phyloP scores from a whole-genome alignment of 1,284 basidiomycete genomes.

The Wolfiporia cocos region DNA sequence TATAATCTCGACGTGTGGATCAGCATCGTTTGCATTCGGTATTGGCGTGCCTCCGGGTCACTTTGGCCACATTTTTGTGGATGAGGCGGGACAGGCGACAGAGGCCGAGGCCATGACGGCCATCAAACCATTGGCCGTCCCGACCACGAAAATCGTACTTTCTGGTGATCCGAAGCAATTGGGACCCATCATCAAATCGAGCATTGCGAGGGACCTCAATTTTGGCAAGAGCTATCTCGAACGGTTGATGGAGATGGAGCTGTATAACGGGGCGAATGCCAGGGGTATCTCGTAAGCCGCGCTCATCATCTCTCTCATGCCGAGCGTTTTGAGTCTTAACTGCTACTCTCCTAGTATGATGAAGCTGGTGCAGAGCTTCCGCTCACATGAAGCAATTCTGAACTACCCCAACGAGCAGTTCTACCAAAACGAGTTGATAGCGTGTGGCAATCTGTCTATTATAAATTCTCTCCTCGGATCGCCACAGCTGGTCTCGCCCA shows the following conservation, averaged over 20 bases:
- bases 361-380: constrained; percentile 49
- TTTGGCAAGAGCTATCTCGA: constrained; percentile 44
- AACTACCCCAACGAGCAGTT: constrained; percentile 52
- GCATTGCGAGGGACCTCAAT: constrained; percentile 37
- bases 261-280: constrained; percentile 32
- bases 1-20: constrained; percentile 56
- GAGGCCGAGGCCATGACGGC: constrained; percentile 53
- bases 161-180: constrained; percentile 56
- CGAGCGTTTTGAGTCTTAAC: constrained; percentile 32
- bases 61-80: constrained; percentile 59
- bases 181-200: constrained; percentile 46
- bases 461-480: constrained; percentile 32
- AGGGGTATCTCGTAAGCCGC: no score
- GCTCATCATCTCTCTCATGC: no score
- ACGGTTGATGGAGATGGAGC: constrained; percentile 40
- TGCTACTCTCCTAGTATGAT: constrained; percentile 30
- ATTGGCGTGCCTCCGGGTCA: constrained; percentile 53
- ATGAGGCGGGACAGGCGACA: constrained; percentile 60
- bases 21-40: constrained; percentile 47
- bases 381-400: constrained; percentile 51
- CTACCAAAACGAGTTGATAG: constrained; percentile 43
- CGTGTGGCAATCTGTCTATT: constrained; percentile 31
- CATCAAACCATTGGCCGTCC: constrained; percentile 39
- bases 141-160: constrained; percentile 39
- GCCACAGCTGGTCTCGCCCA: constrained; percentile 25